A percentile compares a stretch with the other conserved stretches of the same genome.
phyloP scores from a whole-genome alignment of 1,284 basidiomycete genomes.

The Phellinidium pouzarii region DNA sequence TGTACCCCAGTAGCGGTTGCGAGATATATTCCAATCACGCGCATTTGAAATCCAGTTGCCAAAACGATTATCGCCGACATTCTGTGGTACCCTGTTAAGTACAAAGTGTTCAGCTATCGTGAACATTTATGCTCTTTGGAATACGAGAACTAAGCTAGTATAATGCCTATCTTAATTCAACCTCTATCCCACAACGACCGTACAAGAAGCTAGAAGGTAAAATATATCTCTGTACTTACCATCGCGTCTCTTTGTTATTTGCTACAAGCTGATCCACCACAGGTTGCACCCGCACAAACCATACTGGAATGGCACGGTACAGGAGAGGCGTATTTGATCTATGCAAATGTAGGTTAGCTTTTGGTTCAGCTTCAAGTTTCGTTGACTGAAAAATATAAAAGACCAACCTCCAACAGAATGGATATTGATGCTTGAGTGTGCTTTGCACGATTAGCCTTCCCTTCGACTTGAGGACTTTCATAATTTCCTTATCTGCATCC shows the following conservation, averaged over 20 bases:
- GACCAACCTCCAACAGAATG: conserved; percentile 89
- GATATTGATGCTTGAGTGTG: conserved; percentile 87
- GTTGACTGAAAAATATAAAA: conserved; percentile 4
- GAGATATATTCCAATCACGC: conserved; percentile 98
- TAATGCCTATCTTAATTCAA: too few relatives aligned
- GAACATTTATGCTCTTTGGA: too few relatives aligned
- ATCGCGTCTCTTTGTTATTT: conserved; percentile 89
- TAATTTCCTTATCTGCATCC: conserved; percentile 92
- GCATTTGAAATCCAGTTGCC: conserved; percentile 98
- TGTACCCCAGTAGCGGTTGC: conserved; percentile 99
- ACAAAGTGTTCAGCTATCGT: not conserved
- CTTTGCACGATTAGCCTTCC: conserved; percentile 87
- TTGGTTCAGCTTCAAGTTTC: not conserved
- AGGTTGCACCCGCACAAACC: conserved; percentile 91
- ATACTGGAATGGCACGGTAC: conserved; percentile 93
- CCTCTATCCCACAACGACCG: too few relatives aligned
- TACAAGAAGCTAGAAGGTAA: conserved; percentile 4
- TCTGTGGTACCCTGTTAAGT: conserved; percentile 81
- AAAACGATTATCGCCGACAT: conserved; percentile 89
- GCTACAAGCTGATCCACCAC: conserved; percentile 82
- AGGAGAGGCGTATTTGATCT: conserved; percentile 94
- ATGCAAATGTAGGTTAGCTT: conserved; percentile 3
- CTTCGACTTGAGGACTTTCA: conserved; percentile 85
- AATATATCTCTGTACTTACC: conserved; percentile 41
- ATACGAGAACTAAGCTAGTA: too few relatives aligned